Percentiles rank a stretch among this genome's conserved stretches.
These are phyloP conservation scores for Lagenaria siceraria DNA, from an alignment of 306 rosid species.

Conservation along the genomic window DNA sequence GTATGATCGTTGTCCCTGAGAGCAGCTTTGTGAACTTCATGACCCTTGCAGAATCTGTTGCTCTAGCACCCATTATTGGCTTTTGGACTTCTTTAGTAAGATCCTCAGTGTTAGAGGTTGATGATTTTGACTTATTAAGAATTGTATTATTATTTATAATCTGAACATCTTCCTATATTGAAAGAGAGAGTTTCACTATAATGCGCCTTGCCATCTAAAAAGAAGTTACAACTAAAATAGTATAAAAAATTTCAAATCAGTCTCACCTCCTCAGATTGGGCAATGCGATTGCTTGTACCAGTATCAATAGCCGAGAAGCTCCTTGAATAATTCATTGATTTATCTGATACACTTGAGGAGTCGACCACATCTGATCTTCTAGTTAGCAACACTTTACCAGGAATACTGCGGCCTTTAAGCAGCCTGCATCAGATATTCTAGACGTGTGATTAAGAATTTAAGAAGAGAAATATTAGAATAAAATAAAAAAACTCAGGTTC, in stretches of 20 bases:
- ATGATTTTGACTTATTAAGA: conserved; percentile 36
- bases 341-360: conserved; percentile 24
- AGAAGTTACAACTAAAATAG: background rate
- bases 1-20: conserved; percentile 57
- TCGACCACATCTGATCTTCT: conserved; percentile 40
- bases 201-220: background rate
- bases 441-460: background rate
- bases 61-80: conserved; percentile 58
- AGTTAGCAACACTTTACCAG: conserved; percentile 75
- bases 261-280: conserved; percentile 44
- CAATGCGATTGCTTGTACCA: conserved; percentile 43
- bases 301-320: conserved; percentile 46
- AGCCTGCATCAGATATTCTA: conserved; percentile 33
- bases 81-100: conserved; percentile 38
- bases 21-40: conserved; percentile 72
- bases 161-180: conserved; percentile 51
- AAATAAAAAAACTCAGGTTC: background rate
- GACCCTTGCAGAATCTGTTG: conserved; percentile 87
- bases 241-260: conserved; percentile 1
- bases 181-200: conserved; percentile 18
- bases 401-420: conserved; percentile 88
- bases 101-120: conserved; percentile 26
- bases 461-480: background rate
- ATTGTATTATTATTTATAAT: conserved; percentile 18
- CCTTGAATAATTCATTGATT: conserved; percentile 37